Evolutionary conservation across 306 rosid genomes (phyloP), one percentile per base, ranked within the genome.

Genomic region (Vigna radiata): DNA sequence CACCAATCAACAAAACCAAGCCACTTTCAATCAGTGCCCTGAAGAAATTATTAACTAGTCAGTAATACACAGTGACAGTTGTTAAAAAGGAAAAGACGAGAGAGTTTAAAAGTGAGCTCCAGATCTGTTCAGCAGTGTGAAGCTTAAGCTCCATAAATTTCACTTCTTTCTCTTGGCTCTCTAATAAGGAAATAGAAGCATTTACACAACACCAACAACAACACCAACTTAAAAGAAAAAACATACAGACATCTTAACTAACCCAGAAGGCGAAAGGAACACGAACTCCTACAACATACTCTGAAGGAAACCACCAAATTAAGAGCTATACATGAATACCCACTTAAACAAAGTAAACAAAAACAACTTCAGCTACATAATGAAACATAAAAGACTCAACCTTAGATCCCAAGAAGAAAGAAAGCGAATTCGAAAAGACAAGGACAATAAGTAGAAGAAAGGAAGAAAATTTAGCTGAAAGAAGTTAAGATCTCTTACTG

Each of bases 401-500:
- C 74, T 76, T 76, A 25, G 37, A 77, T 41, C 27, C 77, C 49
- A 11, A 60, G 21, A 48, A 33, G 62, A 19, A 47, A 43, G 23
- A 16, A 15, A 41, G 61, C 4, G 3, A 9, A 71, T 46, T 1
- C 7, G 47, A 49, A 13, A 21, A 21, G 73, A 2, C 41, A 31
- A 2, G 53, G 15, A 18, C 2, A 18, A 63, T 18, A 55, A 56
- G 27, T 55, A 17, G 33, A 21, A 77, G 25, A n/a, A 31, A 21
- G 23, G 62, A 23, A 65, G n/a, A 23, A 31, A 77, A 63, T 15
- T 65, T 16, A 25, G 80, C 71, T 9, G 64, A 36, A 27, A 59
- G 46, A 12, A 79, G 71, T 8, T 13, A 21, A 82, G 88, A 87
- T 74, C 83, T 74, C 90, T 72, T 66, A 87, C 91, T 67, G 80